phyloP scores from a whole-genome alignment of 163 green algal species.

The Smithsoniella earleae region DNA sequence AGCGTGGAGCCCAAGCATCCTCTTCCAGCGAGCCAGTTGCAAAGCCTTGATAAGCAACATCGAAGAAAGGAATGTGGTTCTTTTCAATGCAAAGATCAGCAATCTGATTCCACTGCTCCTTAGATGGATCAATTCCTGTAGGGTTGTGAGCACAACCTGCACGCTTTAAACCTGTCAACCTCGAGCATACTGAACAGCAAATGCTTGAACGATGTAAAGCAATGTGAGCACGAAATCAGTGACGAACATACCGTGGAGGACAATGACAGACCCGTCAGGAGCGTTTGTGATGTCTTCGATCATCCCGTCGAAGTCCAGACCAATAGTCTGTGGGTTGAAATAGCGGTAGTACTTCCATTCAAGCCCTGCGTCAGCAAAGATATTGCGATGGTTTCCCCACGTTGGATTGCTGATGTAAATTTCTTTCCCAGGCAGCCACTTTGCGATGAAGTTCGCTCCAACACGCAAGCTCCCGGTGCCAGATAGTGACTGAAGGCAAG shows the following conservation, averaged over 20 bases:
- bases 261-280: slow-evolving; percentile 77
- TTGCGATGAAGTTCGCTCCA: slow-evolving; percentile 80
- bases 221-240: no score
- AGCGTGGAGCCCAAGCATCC: slow-evolving; percentile 75
- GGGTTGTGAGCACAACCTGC: slow-evolving; percentile 96
- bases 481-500: slow-evolving; percentile 82
- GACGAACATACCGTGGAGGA: slow-evolving; percentile 90
- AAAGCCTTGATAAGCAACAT: slow-evolving; percentile 94
- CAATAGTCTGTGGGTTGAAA: slow-evolving; percentile 84
- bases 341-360: slow-evolving; percentile 88
- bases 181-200: neutral
- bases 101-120: slow-evolving; percentile 88
- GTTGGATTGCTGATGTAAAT: slow-evolving; percentile 69
- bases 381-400: slow-evolving; percentile 94
- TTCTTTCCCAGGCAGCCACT: slow-evolving; percentile 63
- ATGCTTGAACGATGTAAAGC: neutral
- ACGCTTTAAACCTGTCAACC: neutral
- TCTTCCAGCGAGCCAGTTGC: slow-evolving; percentile 79
- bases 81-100: slow-evolving; percentile 68
- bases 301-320: slow-evolving; percentile 93
- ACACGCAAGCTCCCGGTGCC: slow-evolving; percentile 87
- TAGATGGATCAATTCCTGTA: slow-evolving; percentile 91
- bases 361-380: slow-evolving; percentile 83
- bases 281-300: slow-evolving; percentile 73
- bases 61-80: slow-evolving; percentile 85